Conservation (phyloP, 352 stramenopile species). For the Elongisporangium undulatum region DNA sequence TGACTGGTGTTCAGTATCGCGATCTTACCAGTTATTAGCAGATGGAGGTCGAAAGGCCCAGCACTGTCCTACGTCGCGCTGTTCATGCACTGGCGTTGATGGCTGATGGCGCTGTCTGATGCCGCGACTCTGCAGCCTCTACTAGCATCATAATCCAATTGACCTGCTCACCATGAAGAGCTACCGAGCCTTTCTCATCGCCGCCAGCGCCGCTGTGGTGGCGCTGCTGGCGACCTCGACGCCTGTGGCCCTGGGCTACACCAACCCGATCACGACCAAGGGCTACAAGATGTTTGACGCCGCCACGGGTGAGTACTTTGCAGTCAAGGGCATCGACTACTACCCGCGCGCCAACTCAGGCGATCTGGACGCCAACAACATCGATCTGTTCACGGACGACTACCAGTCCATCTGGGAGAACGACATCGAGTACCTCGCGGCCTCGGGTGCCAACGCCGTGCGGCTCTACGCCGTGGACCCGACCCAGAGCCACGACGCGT, state of each 20-base stretch:
- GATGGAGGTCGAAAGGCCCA: background rate
- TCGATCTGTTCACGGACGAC: conserved; percentile 85
- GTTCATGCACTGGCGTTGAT: background rate
- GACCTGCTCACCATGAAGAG: background rate
- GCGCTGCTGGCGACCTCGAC: conserved; percentile 1
- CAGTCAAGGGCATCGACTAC: conserved; percentile 78
- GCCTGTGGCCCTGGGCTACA: conserved; percentile 20
- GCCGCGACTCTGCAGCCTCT: too few species aligned
- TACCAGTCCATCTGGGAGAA: conserved; percentile 57
- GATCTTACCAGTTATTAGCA: background rate
- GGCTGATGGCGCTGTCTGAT: too few species aligned
- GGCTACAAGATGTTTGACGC: conserved; percentile 77
- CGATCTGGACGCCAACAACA: conserved; percentile 58
- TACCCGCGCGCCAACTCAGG: conserved; percentile 83
- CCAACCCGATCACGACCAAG: conserved; percentile 55
- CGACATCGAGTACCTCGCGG: conserved; percentile 61
- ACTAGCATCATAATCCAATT: conserved; percentile 1
- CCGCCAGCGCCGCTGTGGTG: conserved; percentile 12
- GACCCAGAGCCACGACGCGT: conserved; percentile 76
- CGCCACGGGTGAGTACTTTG: conserved; percentile 62
- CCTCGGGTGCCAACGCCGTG: conserved; percentile 67
- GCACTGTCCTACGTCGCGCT: background rate
- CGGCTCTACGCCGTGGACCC: conserved; percentile 84
- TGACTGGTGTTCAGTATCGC: too few species aligned
- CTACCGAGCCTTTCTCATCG: conserved; percentile 1